phyloP scores from a whole-genome alignment of 768 basidiomycete genomes.

The Amanita rubescens region DNA sequence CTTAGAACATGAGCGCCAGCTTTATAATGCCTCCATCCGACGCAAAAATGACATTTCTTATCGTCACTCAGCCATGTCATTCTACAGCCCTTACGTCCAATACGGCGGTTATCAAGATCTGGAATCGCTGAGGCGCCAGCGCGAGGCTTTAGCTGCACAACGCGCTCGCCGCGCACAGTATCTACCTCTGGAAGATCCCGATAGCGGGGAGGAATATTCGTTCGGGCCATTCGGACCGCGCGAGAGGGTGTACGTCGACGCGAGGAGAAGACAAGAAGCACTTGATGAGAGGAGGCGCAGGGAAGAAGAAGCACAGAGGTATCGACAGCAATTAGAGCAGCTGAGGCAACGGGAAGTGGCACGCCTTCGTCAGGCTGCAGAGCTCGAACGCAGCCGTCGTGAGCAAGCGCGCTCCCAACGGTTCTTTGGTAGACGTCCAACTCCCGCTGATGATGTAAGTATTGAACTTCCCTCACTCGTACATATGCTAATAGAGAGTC shows the following conservation, averaged over 20 bases:
- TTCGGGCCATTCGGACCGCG: slow-evolving; percentile 21
- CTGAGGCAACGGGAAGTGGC: slow-evolving; percentile 8
- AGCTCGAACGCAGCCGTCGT: neutral
- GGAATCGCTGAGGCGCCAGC: slow-evolving; percentile 11
- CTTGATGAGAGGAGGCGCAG: slow-evolving; percentile 20
- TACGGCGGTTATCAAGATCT: slow-evolving; percentile 11
- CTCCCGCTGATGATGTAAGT: neutral
- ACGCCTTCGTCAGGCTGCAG: neutral
- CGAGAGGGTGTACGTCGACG: slow-evolving; percentile 27
- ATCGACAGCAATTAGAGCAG: slow-evolving; percentile 12
- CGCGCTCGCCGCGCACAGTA: slow-evolving; percentile 31
- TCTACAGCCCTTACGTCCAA: slow-evolving; percentile 22
- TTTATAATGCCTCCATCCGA: neutral
- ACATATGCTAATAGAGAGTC: slow-evolving; percentile 6
- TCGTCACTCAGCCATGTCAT: slow-evolving; percentile 7
- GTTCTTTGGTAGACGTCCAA: too few species aligned
- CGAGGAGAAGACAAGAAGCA: slow-evolving; percentile 21
- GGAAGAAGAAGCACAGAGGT: slow-evolving; percentile 11
- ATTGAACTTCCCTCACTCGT: neutral
- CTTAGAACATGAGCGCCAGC: neutral
- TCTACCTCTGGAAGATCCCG: slow-evolving; percentile 31
- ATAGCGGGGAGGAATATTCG: slow-evolving; percentile 24
- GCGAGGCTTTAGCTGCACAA: slow-evolving; percentile 24
- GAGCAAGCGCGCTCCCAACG: neutral
- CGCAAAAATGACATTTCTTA: neutral